A percentile compares a stretch with the other conserved stretches of the same genome.
Conservation (phyloP, 2,329 filamentous ascomycete species). For the Colletotrichum sp. region DNA sequence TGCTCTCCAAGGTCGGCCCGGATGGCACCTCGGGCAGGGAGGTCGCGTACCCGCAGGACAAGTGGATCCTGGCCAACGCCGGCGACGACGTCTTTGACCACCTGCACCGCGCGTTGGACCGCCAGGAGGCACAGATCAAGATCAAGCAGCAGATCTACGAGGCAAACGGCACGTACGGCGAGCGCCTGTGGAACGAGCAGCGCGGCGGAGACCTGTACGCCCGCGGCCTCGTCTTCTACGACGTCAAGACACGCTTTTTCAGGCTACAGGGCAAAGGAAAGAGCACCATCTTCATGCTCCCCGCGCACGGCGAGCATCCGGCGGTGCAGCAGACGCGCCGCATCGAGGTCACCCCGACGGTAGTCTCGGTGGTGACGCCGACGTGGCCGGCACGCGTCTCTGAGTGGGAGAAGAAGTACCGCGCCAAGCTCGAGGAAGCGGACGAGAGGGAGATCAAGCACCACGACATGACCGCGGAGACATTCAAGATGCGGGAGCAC, state of each 20-base stretch:
- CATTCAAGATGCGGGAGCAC: conserved; percentile 17
- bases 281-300: conserved; percentile 58
- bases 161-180: conserved; percentile 44
- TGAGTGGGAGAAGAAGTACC: conserved; percentile 30
- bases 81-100: conserved; percentile 55
- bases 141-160: conserved; percentile 38
- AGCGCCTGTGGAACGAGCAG: conserved; percentile 36
- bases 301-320: conserved; percentile 53
- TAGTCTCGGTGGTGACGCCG: conserved; percentile 32
- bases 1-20: conserved; percentile 58
- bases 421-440: conserved; percentile 25
- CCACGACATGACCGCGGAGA: conserved; percentile 21
- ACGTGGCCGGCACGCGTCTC: conserved; percentile 36
- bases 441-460: conserved; percentile 6
- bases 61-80: conserved; percentile 59
- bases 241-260: conserved; percentile 58
- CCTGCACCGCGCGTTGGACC: conserved; percentile 54
- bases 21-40: conserved; percentile 57
- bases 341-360: conserved; percentile 49
- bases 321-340: conserved; percentile 45
- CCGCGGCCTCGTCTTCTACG: conserved; percentile 53
- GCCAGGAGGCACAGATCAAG: conserved; percentile 45
- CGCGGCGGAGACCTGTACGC: conserved; percentile 34
- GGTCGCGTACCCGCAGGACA: conserved; percentile 60
- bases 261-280: conserved; percentile 50